These are phyloP conservation scores for Ceratocystis papillata DNA, from an alignment of 2,329 filamentous ascomycete species.

Conservation along the genomic window DNA sequence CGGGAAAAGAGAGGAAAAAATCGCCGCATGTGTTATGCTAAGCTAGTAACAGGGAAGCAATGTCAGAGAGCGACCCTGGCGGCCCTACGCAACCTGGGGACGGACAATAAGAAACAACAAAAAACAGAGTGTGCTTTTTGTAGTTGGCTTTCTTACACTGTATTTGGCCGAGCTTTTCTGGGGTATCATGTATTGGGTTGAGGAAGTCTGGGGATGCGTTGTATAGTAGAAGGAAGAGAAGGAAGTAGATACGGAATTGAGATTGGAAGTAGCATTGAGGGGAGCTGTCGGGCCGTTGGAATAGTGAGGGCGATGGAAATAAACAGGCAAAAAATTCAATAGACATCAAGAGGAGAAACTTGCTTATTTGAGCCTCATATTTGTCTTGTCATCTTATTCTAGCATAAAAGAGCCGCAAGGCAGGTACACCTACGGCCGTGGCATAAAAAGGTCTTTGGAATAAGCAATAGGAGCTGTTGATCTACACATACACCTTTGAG, in stretches of 20 bases:
- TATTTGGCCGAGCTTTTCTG: slow-evolving; percentile 9
- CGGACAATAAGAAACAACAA: neutral
- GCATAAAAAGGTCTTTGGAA: neutral
- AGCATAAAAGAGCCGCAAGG: neutral
- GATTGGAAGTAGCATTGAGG: too few species aligned
- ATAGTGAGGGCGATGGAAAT: neutral
- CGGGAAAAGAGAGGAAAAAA: neutral
- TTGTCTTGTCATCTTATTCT: neutral
- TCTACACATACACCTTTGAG: too few species aligned
- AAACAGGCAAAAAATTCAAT: neutral
- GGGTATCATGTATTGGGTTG: neutral
- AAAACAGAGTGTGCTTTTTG: neutral
- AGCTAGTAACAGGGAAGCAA: neutral
- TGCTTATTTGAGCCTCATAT: too few species aligned
- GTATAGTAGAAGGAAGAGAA: neutral
- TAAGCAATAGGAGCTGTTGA: too few species aligned
- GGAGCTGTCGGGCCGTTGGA: neutral
- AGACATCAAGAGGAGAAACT: neutral
- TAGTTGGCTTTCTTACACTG: neutral
- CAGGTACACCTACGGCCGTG: neutral
- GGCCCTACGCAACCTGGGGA: neutral
- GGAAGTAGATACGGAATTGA: too few species aligned
- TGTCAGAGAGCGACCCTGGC: neutral
- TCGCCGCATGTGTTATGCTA: neutral
- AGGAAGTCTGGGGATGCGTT: neutral